Conservation (phyloP, 1,284 basidiomycete species). For the Heliocybe sulcata region DNA sequence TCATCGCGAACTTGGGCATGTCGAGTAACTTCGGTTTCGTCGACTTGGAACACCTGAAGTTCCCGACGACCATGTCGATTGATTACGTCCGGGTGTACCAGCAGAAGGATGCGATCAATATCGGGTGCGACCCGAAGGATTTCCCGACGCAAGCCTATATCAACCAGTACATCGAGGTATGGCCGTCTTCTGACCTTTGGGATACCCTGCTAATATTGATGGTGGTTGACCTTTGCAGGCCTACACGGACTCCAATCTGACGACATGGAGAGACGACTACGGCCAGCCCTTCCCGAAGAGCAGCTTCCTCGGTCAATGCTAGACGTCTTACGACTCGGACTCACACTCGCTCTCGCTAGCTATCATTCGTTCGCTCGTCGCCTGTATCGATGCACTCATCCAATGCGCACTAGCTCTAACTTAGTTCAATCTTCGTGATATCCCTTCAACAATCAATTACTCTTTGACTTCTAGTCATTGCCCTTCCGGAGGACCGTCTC, state of each 20-base stretch:
- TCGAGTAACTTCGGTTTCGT: slow-evolving; percentile 71
- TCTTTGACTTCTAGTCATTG: not conserved
- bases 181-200: not conserved
- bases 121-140: slow-evolving; percentile 77
- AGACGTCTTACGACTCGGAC: slow-evolving; percentile 5
- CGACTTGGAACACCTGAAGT: slow-evolving; percentile 57
- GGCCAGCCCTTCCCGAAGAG: slow-evolving; percentile 57
- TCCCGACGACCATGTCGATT: slow-evolving; percentile 67
- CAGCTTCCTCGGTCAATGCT: slow-evolving; percentile 46
- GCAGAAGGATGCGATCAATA: slow-evolving; percentile 53
- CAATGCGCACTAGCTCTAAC: not conserved
- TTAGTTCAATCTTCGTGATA: not conserved
- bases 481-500: not conserved
- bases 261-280: slow-evolving; percentile 39
- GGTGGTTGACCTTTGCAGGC: slow-evolving; percentile 25
- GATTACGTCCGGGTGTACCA: slow-evolving; percentile 88
- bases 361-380: not conserved
- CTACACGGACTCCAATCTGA: slow-evolving; percentile 31
- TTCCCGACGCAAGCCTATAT: slow-evolving; percentile 79
- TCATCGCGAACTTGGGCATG: slow-evolving; percentile 80
- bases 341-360: not conserved
- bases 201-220: not conserved
- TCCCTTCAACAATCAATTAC: not conserved
- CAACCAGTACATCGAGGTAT: slow-evolving; percentile 38
- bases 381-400: not conserved